Base-by-base conservation (phyloP, 225 moss, liverwort and hornwort species). In the Antitrichia curtipendula region DNA sequence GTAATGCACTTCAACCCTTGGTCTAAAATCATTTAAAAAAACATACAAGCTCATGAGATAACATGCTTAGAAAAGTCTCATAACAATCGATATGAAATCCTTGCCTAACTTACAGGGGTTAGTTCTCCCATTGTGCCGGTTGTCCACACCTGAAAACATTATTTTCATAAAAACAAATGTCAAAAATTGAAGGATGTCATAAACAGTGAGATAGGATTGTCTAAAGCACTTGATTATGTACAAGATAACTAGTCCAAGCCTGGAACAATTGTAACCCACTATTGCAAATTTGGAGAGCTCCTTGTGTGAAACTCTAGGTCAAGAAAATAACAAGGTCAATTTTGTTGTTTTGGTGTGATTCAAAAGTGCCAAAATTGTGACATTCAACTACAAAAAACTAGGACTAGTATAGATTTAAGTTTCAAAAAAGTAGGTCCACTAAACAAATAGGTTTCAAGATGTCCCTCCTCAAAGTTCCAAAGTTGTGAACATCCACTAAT, bases 101-200 rank as follows among this genome's bases (percentile, higher is more conserved):
- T 6, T 49, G 64, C 15, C 16, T 19, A n/a, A 96, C 97, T 94
- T 90, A 97, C 97, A 91, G 95, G 97, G 86, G 95, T 96, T 41
- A 97, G 87, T 87, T 97, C 97, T 78, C 97, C 97, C 97, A 96
- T 97, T 58, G 97, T 96, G 77, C 97, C 95, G 1, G 96, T 95
- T 64, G 97, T 97, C 90, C 93, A 97, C 64, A 95, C 95, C 95
- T 97, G 82, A 79, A 79, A 73, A 32, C 27, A 77, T 32, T 34
- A 34, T 80, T 61, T 45, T 45, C 20, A 45, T 15, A 32, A 22
- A 45, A 80, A 22, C 14, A 60, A 40, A n/a, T 1, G 4, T 80
- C 70, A 86, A 70, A 65, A 40, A 36, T 61, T 59, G 41, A 40
- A 61, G 7, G 61, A 61, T 23, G 7, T 32, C 31, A 41, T 58